phyloP scores from a whole-genome alignment of 306 rosid species.

The Rosa rugosa region DNA sequence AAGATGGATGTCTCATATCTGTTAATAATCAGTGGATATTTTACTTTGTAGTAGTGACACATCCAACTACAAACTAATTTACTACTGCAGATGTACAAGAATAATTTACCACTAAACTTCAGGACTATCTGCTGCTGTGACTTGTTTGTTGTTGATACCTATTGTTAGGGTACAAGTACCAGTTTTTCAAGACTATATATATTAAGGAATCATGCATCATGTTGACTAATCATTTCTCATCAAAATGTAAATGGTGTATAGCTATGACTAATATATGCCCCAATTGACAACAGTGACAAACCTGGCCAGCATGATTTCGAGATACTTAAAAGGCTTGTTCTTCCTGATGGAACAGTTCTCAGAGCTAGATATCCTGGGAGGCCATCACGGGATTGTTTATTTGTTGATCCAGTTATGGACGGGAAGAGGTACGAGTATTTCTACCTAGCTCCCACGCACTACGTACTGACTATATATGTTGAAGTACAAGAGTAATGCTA shows the following conservation, averaged over 20 bases:
- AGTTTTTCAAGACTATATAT: background rate
- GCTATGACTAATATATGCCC: background rate
- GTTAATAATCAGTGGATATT: background rate
- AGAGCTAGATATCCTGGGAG: constrained; percentile 44
- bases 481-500: background rate
- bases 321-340: constrained; percentile 39
- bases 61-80: background rate
- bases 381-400: constrained; percentile 43
- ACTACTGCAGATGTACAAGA: background rate
- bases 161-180: constrained; percentile 7
- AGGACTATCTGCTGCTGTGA: background rate
- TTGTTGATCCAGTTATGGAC: constrained; percentile 40
- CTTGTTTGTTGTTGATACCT: background rate
- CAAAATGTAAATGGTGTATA: background rate
- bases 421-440: constrained; percentile 30
- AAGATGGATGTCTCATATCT: background rate
- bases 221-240: background rate
- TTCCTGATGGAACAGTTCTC: constrained; percentile 42
- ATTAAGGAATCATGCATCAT: background rate
- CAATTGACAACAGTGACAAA: constrained; percentile 33
- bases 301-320: constrained; percentile 46
- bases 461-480: no score
- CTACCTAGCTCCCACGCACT: background rate
- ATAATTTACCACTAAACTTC: background rate
- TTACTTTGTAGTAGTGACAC: background rate